Base-by-base conservation (phyloP, 2,329 filamentous ascomycete genomes). In the Hypoxylon sp. region DNA sequence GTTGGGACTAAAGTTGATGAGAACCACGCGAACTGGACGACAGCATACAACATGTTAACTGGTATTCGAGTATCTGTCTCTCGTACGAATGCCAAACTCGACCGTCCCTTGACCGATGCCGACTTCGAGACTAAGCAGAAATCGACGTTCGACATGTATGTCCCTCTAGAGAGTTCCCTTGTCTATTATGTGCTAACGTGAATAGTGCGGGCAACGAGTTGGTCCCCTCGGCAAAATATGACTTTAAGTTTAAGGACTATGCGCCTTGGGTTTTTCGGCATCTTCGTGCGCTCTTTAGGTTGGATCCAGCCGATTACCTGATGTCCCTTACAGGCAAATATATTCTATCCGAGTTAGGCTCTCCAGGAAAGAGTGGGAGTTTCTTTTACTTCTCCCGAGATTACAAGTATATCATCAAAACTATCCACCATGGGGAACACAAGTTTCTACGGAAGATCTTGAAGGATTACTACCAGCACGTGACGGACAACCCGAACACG, bases 381-480 rank as follows among this genome's bases (percentile, higher is more conserved):
- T 99, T 99, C 83, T 99, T 99, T 83, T 99, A 99, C 85, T 99
- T 98, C 82, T 98, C 96, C 51, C 88, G 96, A 75, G 96, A 99
- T 82, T 99, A 99, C 86, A 98, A 98, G 82, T 99, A 99, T 82
- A 99, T 99, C 82, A 99, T 99, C 87, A 99, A 99, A 82, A 99
- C 96, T 21, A 98, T 99, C 73, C 96, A 99, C 79, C 96, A 98
- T 75, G 89, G 90, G 74, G 96, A 99, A 80, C 93, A 95, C 84
- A 94, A 94, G 76, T 94, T 95, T 71, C 85, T 97, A 52, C 86
- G 93, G 56, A 94, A 91, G 80, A 92, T 95, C 63, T 83, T 97
- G 63, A 93, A 91, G 77, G 93, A 98, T 67, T 99, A 99, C 81
- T 98, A 98, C 82, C 85, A 92, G 62, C 96, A 99, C 78, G 93